Percentiles rank a stretch among this genome's conserved stretches.
phyloP scores from a whole-genome alignment of 371 early-diverging fungal species.

The Fennellomyces sp. region DNA sequence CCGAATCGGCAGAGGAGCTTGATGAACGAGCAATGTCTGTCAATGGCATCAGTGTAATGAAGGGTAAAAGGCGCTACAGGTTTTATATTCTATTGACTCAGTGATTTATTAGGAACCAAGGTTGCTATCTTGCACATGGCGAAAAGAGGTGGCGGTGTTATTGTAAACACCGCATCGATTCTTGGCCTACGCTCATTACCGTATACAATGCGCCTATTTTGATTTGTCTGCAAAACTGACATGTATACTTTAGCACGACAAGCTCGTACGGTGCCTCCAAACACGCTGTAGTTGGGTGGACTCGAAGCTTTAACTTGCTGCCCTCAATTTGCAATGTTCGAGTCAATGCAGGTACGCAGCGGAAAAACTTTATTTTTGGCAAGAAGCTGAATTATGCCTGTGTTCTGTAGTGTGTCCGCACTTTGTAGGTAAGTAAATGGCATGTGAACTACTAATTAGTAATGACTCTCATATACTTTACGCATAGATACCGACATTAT shows the following conservation, averaged over 20 bases:
- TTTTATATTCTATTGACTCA: background rate
- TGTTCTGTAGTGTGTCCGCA: conserved; percentile 19
- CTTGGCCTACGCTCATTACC: background rate
- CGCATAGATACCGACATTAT: no score
- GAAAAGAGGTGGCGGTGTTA: conserved; percentile 46
- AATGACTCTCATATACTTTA: no score
- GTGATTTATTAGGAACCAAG: conserved; percentile 21
- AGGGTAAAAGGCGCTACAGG: conserved; percentile 17
- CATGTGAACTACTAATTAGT: no score
- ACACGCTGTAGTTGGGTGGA: conserved; percentile 29
- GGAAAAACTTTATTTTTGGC: background rate
- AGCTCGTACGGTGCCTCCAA: conserved; percentile 22
- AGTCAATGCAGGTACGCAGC: conserved; percentile 27
- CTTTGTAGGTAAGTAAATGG: conserved; percentile 24
- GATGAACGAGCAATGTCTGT: conserved; percentile 56
- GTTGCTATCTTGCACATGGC: conserved; percentile 42
- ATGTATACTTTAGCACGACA: background rate
- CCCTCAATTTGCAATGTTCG: conserved; percentile 38
- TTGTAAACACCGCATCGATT: conserved; percentile 44
- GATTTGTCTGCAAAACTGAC: background rate
- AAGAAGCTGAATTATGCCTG: background rate
- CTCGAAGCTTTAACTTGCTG: conserved; percentile 16
- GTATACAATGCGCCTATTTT: background rate
- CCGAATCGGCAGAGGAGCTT: background rate
- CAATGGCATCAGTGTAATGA: conserved; percentile 69